Conservation (phyloP, 306 rosid genomes). For the Herpetospermum pedunculosum region DNA sequence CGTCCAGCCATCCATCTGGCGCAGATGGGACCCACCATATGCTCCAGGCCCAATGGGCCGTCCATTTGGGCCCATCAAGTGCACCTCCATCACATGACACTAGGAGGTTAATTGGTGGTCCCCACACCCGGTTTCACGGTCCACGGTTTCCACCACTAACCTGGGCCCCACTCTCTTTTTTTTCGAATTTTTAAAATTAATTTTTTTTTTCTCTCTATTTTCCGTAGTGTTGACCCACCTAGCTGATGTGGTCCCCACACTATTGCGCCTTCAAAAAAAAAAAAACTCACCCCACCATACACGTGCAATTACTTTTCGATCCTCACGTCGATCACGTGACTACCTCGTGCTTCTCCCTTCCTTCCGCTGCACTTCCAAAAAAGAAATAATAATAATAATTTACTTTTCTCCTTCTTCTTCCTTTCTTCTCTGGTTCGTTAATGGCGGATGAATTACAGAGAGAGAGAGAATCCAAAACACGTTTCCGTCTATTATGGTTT, state of each 20-base stretch:
- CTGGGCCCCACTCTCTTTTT: neutral
- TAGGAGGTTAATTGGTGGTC: neutral
- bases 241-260: slow-evolving; percentile 20
- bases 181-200: neutral
- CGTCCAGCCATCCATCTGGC: neutral
- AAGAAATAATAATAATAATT: no score
- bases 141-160: slow-evolving; percentile 14
- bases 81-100: neutral
- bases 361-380: neutral
- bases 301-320: slow-evolving; percentile 12
- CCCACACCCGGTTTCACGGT: slow-evolving; percentile 11
- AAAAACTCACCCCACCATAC: slow-evolving; percentile 9
- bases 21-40: neutral
- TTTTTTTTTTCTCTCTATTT: neutral
- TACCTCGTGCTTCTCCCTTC: slow-evolving; percentile 35
- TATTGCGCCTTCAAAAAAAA: neutral
- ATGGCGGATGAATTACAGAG: slow-evolving; percentile 5
- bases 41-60: neutral
- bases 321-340: slow-evolving; percentile 34
- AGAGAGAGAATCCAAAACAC: neutral
- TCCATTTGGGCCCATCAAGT: neutral
- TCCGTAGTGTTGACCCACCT: slow-evolving; percentile 14
- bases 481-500: no score
- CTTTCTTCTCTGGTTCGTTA: neutral
- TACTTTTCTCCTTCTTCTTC: neutral